Evolutionary conservation across 495 filamentous ascomycete species (phyloP), one percentile per base, ranked within the genome.

Genomic region (Lophium mytilinum): DNA sequence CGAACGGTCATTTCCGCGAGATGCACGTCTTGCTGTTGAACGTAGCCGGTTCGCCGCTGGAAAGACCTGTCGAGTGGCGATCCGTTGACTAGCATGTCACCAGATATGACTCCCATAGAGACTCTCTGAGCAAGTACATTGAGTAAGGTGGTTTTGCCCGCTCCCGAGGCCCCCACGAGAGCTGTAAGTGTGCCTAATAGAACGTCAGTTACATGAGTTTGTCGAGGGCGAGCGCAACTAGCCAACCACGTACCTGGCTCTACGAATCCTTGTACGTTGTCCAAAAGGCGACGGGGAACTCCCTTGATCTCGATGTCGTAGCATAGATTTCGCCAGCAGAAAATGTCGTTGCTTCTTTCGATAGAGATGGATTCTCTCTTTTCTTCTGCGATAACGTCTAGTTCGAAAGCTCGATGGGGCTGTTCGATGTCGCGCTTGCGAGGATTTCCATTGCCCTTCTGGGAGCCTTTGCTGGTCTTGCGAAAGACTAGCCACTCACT

Each of bases 121-220:
- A 72, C 71, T 50, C 80, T 71, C 36, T 75, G 72, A 3, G 81
- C 79, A 41, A 85, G 70, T 3, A 79, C 77, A 66, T 84, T 75
- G 19, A 86, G 66, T 45, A 84, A 75, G n/a, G 79, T 83, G n/a
- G 82, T 85, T 68, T 85, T 86, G 43, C 84, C 83, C 43, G 83
- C 82, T 34, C 83, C 84, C 48, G 76, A 79, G 33, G 75, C 80
- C 42, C 76, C 83, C 75, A 86, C 86, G 45, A 83, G 74, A 15
- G 76, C 85, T 21, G 83, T 85, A 37, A 90, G 73, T 37, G 75
- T 81, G n/a, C 85, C 84, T 12, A 85, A 85, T 46, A 30, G 6
- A 30, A 30, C 6, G 24, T 30, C 24, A 30, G 6, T 30, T 30
- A 30, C 24, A 30, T 30, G 24, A 30, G 2, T 30, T 30, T 30